Evolutionary conservation across 1,284 basidiomycete species (phyloP).

Genomic region (Athelia sp.): DNA sequence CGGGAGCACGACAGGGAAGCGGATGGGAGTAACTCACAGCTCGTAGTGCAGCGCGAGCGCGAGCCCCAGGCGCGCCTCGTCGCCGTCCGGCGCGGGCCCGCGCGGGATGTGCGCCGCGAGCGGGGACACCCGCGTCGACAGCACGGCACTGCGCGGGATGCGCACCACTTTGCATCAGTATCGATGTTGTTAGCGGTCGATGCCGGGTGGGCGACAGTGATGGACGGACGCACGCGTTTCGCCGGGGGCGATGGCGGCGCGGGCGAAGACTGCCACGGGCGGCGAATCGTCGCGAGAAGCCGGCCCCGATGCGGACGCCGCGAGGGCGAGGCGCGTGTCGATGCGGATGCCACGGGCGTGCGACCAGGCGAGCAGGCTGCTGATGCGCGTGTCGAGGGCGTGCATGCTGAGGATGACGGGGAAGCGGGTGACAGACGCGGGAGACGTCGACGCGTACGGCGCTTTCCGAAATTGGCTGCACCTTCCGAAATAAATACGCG

Average conservation of each 20-base stretch:
- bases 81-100: conserved; percentile 40
- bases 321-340: neutral
- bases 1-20: no score
- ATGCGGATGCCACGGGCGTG: neutral
- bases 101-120: conserved; percentile 34
- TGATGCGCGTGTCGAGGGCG: neutral
- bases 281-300: neutral
- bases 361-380: neutral
- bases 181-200: no score
- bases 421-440: no score
- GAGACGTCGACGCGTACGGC: no score
- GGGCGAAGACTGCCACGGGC: conserved; percentile 1
- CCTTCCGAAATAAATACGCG: no score
- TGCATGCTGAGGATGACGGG: no score
- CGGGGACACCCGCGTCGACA: conserved; percentile 55
- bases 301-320: no score
- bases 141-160: conserved; percentile 60
- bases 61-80: conserved; percentile 53
- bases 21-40: no score
- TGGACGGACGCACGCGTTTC: conserved; percentile 33
- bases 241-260: conserved; percentile 28
- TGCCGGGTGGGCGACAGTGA: no score
- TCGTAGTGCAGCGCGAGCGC: conserved; percentile 60
- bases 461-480: no score
- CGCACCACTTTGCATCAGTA: conserved; percentile 64